phyloP scores from a whole-genome alignment of 2,329 filamentous ascomycete genomes.

The Fusarium paranaense region DNA sequence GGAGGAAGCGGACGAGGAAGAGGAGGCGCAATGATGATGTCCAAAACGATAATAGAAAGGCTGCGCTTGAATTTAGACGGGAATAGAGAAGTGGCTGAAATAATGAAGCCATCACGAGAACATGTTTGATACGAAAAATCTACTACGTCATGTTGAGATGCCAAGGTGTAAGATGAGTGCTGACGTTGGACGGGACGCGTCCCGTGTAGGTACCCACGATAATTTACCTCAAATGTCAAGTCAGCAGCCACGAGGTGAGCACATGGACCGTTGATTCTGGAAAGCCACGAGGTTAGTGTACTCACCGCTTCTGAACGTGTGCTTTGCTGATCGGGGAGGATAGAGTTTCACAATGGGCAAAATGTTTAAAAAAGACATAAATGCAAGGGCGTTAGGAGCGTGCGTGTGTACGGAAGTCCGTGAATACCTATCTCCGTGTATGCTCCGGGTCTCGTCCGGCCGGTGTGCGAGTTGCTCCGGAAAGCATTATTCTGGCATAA shows the following conservation, averaged over 20 bases:
- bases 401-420: background rate
- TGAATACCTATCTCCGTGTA: background rate
- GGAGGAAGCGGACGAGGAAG: conserved; percentile 39
- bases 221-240: background rate
- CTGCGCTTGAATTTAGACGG: conserved; percentile 14
- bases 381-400: background rate
- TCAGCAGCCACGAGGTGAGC: background rate
- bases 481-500: background rate
- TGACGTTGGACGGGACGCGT: background rate
- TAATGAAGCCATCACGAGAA: conserved; percentile 30
- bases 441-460: background rate
- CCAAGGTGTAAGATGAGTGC: background rate
- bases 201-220: background rate
- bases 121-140: background rate
- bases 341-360: background rate
- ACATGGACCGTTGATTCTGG: background rate
- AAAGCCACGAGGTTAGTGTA: background rate
- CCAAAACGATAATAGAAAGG: conserved; percentile 4
- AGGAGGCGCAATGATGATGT: conserved; percentile 19
- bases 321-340: background rate
- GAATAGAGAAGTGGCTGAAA: conserved; percentile 1
- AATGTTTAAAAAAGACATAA: background rate
- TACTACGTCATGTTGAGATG: background rate
- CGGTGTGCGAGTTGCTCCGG: background rate
- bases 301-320: background rate